These are phyloP conservation scores for Paramecium octaurelia DNA, from an alignment of 73 alveolate genomes.

Conservation along the genomic window DNA sequence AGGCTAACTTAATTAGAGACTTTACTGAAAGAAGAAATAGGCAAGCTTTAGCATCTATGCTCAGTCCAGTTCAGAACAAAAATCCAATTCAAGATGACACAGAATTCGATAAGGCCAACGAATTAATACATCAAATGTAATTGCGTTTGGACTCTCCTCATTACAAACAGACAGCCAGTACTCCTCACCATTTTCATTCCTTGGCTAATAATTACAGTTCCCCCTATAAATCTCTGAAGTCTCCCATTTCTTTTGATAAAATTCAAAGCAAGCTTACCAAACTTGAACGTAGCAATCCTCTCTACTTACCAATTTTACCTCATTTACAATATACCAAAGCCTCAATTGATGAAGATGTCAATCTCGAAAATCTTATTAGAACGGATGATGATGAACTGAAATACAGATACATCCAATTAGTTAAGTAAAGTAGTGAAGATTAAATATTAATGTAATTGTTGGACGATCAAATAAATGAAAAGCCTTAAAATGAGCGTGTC, in stretches of 20 bases:
- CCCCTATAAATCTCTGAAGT: neutral
- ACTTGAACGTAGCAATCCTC: neutral
- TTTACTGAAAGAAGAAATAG: constrained; percentile 9
- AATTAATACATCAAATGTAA: neutral
- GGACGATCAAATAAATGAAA: neutral
- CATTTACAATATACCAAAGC: neutral
- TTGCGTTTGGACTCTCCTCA: neutral
- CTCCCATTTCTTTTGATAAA: neutral
- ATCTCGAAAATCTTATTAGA: neutral
- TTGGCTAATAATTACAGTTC: neutral
- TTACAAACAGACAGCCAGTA: neutral
- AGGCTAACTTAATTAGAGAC: neutral
- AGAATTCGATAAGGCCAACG: neutral
- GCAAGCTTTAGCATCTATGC: neutral
- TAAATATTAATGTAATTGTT: neutral
- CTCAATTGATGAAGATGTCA: neutral
- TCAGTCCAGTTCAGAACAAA: neutral
- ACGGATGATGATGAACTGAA: constrained; percentile 9
- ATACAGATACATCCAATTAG: neutral
- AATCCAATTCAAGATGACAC: neutral
- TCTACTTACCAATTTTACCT: neutral
- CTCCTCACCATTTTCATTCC: neutral
- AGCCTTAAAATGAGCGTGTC: neutral
- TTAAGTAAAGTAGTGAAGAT: neutral
- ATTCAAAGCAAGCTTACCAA: neutral